Evolutionary conservation across 352 stramenopile genomes (phyloP), one percentile per base, ranked within the genome.

Genomic region (Phytopythium montanum): DNA sequence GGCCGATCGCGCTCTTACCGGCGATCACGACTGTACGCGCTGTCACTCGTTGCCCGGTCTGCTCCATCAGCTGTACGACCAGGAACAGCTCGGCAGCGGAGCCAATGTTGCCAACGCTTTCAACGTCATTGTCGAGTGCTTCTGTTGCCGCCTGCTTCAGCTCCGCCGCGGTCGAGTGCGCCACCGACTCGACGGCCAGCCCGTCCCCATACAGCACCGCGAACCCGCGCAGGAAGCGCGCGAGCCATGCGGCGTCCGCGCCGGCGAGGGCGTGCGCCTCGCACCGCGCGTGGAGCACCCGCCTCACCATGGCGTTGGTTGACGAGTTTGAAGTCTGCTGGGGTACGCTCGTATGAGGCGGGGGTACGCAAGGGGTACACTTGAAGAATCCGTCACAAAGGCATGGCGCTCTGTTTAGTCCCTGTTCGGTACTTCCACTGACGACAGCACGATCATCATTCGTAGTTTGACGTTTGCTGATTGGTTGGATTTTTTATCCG

Each of bases 201-300:
- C 64, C 68, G 26, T 83, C 65, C 12, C 81, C 78, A 39, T 87
- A 86, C 4, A 90, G 64, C 49, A 65, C 74, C 36, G 69, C 74
- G 51, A 90, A 79, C 18, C 77, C 80, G 31, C 77, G 77, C 26
- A 87, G 44, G 26, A 90, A 79, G 4, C 59, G 23, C n/a, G 66
- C 41, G 42, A 72, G 56, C 19, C 73, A 59, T 9, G 56, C 50
- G 28, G 78, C 50, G 46, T 68, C 69, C 23, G 31, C 23, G 59
- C 34, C 58, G 21, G 59, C 55, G 12, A 68, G 53, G 12, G 67
- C 75, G 33, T 74, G 72, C 42, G 79, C 58, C 44, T 73, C 61
- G 57, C 75, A 83, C 29, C 66, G 68, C 50, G 76, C 68, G 14
- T 52, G 25, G 38, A 49, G n/a, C 39, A 53, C 49, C 21, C 49